These are phyloP conservation scores for Houttuynia cordata DNA, from an alignment of 164 flowering plant species.

Conservation along the genomic window DNA sequence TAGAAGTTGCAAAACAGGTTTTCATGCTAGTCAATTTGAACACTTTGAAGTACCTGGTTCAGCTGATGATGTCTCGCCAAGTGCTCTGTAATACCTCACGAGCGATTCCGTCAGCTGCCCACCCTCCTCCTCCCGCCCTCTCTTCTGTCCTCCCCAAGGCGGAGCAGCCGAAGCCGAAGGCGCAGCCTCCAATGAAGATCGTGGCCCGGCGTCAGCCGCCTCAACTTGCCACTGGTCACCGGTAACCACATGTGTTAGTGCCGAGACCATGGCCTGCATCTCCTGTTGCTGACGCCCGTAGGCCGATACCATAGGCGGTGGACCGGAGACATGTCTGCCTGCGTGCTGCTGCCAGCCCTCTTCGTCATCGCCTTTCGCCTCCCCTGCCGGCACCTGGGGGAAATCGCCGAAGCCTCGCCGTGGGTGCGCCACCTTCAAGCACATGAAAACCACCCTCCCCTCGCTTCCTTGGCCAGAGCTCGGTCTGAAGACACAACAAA, in stretches of 20 bases:
- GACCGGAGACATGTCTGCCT: not conserved
- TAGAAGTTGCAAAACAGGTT: too few species aligned
- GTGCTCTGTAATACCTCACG: constrained; percentile 4
- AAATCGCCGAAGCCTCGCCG: not conserved
- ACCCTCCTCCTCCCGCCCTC: constrained; percentile 19
- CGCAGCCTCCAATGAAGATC: not conserved
- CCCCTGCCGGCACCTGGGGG: not conserved
- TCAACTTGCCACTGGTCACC: constrained; percentile 12
- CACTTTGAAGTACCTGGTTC: constrained; percentile 6
- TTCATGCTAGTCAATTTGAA: not conserved
- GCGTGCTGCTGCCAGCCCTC: not conserved
- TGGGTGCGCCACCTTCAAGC: not conserved
- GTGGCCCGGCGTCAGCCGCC: not conserved
- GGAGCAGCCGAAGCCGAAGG: constrained; percentile 7
- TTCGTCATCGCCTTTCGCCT: not conserved
- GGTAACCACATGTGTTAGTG: constrained; percentile 40
- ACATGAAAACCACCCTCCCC: not conserved
- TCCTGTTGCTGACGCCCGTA: constrained; percentile 22
- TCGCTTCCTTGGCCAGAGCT: too few species aligned
- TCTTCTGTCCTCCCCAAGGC: constrained; percentile 15
- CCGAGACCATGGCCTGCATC: constrained; percentile 45
- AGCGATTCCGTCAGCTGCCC: constrained; percentile 2
- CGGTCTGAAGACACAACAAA: not conserved
- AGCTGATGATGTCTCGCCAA: constrained; percentile 7
- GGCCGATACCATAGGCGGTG: not conserved